These are phyloP conservation scores for Trametes gibbosa DNA, from an alignment of 768 basidiomycete species.

Conservation along the genomic window DNA sequence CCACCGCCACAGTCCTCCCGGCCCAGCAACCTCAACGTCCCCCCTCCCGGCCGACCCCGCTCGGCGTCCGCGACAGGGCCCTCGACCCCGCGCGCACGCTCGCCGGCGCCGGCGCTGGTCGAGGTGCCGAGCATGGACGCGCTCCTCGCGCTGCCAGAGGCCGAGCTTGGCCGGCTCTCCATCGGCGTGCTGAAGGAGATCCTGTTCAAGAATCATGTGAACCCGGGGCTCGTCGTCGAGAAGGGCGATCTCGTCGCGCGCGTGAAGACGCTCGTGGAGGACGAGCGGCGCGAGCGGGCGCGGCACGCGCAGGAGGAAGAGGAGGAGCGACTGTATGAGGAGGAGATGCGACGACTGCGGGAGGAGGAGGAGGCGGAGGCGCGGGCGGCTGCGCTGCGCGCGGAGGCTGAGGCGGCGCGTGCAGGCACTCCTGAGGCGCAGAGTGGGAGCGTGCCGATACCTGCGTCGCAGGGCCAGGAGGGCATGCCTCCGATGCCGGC, in stretches of 20 bases:
- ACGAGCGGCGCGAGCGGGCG: slow-evolving; percentile 30
- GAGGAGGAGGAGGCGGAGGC: slow-evolving; percentile 8
- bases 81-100: slow-evolving; percentile 2
- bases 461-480: background rate
- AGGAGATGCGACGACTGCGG: slow-evolving; percentile 21
- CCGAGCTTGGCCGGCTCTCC: slow-evolving; percentile 57
- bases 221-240: slow-evolving; percentile 69
- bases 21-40: slow-evolving; percentile 26
- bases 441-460: background rate
- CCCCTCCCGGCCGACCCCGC: slow-evolving; percentile 30
- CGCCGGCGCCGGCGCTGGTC: slow-evolving; percentile 26
- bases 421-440: background rate
- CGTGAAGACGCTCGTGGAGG: slow-evolving; percentile 60
- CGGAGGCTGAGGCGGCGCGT: too few species aligned
- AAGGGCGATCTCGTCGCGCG: slow-evolving; percentile 81
- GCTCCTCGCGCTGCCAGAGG: slow-evolving; percentile 59
- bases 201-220: slow-evolving; percentile 75
- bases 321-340: slow-evolving; percentile 21
- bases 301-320: slow-evolving; percentile 28
- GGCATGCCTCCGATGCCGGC: background rate
- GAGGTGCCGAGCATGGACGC: slow-evolving; percentile 60
- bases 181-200: slow-evolving; percentile 76
- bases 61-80: slow-evolving; percentile 35
- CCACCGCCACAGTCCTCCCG: slow-evolving; percentile 15
- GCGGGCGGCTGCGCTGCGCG: background rate